A percentile compares a stretch with the other conserved stretches of the same genome.
Evolutionary conservation across 2,329 filamentous ascomycete species (phyloP).

Genomic region (Colletotrichum sublineola): DNA sequence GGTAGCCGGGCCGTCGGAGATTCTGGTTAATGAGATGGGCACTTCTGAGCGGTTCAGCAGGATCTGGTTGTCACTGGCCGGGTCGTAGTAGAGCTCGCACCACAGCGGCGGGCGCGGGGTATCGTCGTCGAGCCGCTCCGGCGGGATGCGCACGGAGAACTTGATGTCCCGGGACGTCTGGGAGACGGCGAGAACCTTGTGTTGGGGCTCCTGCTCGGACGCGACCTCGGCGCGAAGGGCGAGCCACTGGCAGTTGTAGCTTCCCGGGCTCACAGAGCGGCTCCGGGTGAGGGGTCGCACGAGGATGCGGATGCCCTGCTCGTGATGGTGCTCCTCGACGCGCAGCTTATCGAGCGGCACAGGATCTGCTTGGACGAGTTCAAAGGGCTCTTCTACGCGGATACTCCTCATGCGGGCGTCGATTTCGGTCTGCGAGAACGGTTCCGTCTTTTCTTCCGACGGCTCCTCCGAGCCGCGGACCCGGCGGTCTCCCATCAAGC

Average conservation of each 20-base stretch:
- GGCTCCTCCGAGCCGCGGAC: slow-evolving; percentile 53
- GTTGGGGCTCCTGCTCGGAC: slow-evolving; percentile 62
- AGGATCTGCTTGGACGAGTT: slow-evolving; percentile 54
- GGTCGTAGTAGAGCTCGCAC: slow-evolving; percentile 73
- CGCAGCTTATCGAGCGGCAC: slow-evolving; percentile 68
- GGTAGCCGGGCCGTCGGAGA: slow-evolving; percentile 56
- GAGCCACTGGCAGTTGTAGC: slow-evolving; percentile 67
- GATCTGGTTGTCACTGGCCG: slow-evolving; percentile 69
- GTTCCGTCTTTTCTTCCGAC: slow-evolving; percentile 69
- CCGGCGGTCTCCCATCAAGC: slow-evolving; percentile 61
- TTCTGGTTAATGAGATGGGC: slow-evolving; percentile 63
- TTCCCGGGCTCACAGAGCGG: slow-evolving; percentile 69
- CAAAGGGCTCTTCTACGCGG: slow-evolving; percentile 58
- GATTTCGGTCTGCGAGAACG: slow-evolving; percentile 69
- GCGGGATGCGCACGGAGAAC: slow-evolving; percentile 69
- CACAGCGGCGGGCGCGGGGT: slow-evolving; percentile 63
- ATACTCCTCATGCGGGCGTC: slow-evolving; percentile 63
- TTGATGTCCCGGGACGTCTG: slow-evolving; percentile 72
- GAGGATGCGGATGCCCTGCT: slow-evolving; percentile 69
- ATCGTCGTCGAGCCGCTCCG: slow-evolving; percentile 58
- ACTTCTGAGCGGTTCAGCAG: slow-evolving; percentile 68
- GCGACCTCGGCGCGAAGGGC: slow-evolving; percentile 67
- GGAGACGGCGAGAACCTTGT: slow-evolving; percentile 71
- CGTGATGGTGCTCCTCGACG: slow-evolving; percentile 65
- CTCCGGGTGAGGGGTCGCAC: slow-evolving; percentile 66